Evolutionary conservation across 75 land plant genomes (phyloP).

Genomic region (Gnetum montanum): DNA sequence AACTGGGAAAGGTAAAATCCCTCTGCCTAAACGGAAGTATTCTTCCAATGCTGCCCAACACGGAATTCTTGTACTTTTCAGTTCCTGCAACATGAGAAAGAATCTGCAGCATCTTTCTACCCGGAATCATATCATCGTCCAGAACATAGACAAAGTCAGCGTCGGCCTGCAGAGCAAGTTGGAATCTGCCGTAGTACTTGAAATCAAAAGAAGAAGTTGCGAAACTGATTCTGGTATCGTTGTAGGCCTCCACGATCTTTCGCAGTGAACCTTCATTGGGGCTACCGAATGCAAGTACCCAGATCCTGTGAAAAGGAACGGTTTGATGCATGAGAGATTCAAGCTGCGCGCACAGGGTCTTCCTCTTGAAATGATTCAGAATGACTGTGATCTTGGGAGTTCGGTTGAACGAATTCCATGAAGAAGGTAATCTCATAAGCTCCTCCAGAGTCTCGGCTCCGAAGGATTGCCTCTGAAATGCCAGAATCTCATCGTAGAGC

Average conservation of each 20-base stretch:
- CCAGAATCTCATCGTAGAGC: slow-evolving; percentile 65
- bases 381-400: slow-evolving; percentile 78
- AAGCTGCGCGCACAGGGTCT: slow-evolving; percentile 85
- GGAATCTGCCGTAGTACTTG: slow-evolving; percentile 97
- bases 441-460: slow-evolving; percentile 80
- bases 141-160: slow-evolving; percentile 80
- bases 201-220: slow-evolving; percentile 86
- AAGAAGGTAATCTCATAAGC: slow-evolving; percentile 77
- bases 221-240: slow-evolving; percentile 77
- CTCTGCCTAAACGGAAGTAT: slow-evolving; percentile 90
- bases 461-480: slow-evolving; percentile 47
- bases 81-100: slow-evolving; percentile 87
- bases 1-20: slow-evolving; percentile 94
- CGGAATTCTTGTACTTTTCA: slow-evolving; percentile 75
- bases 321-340: slow-evolving; percentile 79
- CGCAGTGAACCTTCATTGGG: slow-evolving; percentile 57
- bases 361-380: slow-evolving; percentile 92
- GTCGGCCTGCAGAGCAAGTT: slow-evolving; percentile 90
- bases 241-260: slow-evolving; percentile 79
- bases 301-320: slow-evolving; percentile 77
- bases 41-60: slow-evolving; percentile 95
- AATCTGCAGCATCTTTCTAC: slow-evolving; percentile 76
- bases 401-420: slow-evolving; percentile 34
- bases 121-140: slow-evolving; percentile 99
- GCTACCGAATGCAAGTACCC: slow-evolving; percentile 95